These are phyloP conservation scores for Chytriomyces hyalinus DNA, from an alignment of 192 early-diverging fungal species.

Conservation along the genomic window DNA sequence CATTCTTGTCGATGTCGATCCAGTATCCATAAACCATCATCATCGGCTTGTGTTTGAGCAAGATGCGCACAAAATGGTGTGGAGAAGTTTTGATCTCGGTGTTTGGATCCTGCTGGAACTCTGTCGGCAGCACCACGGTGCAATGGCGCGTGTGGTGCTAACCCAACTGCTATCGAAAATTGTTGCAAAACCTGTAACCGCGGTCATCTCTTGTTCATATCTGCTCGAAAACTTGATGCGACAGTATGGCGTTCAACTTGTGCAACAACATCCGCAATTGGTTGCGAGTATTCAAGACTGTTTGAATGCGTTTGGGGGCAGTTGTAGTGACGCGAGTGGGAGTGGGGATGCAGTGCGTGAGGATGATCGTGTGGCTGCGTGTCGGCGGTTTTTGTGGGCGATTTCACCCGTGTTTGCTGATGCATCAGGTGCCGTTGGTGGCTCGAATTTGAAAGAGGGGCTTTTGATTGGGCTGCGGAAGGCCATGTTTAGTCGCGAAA, in stretches of 20 bases:
- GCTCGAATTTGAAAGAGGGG: not conserved
- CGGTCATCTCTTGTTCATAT: no score
- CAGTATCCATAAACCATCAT: not conserved
- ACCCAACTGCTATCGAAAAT: no score
- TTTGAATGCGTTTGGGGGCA: not conserved
- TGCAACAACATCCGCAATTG: not conserved
- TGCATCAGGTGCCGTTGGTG: not conserved
- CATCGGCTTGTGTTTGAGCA: not conserved
- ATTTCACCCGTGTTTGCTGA: constrained; percentile 18
- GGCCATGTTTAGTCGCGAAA: constrained; percentile 18
- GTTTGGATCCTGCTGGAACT: constrained; percentile 14
- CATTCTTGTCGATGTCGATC: not conserved
- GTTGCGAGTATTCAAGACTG: constrained; percentile 15
- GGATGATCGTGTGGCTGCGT: not conserved
- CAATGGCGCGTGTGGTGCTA: not conserved
- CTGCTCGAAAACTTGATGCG: no score
- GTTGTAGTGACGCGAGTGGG: no score
- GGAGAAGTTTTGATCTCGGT: constrained; percentile 22
- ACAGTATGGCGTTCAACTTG: no score
- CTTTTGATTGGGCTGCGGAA: constrained; percentile 24
- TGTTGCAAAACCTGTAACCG: no score
- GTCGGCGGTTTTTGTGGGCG: constrained; percentile 27
- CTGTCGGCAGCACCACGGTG: not conserved
- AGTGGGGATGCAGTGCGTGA: no score
- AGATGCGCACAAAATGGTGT: not conserved